These are phyloP conservation scores for Medicago lupulina DNA, from an alignment of 306 rosid genomes.

Conservation along the genomic window DNA sequence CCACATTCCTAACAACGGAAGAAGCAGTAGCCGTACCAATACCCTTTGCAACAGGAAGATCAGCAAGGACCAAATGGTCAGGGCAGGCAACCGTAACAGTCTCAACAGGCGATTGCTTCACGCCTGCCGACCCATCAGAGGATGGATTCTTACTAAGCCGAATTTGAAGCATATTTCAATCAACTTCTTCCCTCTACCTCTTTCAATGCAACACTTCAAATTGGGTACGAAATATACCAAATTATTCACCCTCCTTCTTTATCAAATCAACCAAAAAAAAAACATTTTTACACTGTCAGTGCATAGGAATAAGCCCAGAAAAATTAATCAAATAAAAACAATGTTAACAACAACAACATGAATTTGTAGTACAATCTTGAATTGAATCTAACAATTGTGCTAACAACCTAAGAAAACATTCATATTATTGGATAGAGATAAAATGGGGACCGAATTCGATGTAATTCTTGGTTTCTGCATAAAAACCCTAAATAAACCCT, in stretches of 20 bases:
- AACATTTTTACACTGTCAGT: background rate
- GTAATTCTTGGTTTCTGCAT: too few relatives aligned
- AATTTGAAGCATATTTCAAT: conserved; percentile 84
- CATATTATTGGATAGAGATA: background rate
- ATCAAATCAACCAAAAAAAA: background rate
- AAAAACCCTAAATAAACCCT: too few relatives aligned
- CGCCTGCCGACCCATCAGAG: conserved; percentile 66
- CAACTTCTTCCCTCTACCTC: conserved; percentile 36
- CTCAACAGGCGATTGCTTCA: conserved; percentile 67
- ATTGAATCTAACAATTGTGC: conserved; percentile 4
- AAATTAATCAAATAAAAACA: background rate
- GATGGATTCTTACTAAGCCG: conserved; percentile 79
- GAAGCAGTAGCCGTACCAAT: conserved; percentile 81
- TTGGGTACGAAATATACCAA: background rate
- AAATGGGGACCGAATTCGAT: too few relatives aligned
- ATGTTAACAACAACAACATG: background rate
- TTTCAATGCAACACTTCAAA: conserved; percentile 24
- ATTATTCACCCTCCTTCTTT: conserved; percentile 6
- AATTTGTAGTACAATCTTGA: too few relatives aligned
- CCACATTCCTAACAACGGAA: conserved; percentile 75
- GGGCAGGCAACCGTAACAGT: conserved; percentile 96
- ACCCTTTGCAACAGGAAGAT: conserved; percentile 97
- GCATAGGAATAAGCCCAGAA: too few relatives aligned
- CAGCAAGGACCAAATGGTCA: conserved; percentile 94
- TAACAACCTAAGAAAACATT: background rate